Base-by-base conservation (phyloP, 371 early-diverging fungal species). In the Gilbertella persicaria region DNA sequence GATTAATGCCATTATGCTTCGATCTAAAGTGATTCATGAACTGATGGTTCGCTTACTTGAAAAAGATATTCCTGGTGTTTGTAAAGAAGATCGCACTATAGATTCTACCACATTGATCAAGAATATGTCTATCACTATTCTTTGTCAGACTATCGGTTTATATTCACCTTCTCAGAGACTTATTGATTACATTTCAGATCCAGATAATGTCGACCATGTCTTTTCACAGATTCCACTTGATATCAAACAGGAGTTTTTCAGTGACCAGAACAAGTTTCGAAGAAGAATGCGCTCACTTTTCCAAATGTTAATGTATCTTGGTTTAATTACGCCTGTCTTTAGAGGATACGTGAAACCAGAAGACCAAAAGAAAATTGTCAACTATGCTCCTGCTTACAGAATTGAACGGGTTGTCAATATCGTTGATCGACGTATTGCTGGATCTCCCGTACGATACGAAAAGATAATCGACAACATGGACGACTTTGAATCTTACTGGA, bases 21-120 rank as follows among this genome's bases (percentile, higher is more conserved):
- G 83, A 6, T 51, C 64, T 23, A 67, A 69, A 36, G 19, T 56
- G 0, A n/a, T 84, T 2, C 76, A 82, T 40, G 64, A 76, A 26
- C 63, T 67, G 53, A 16, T 83, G 13, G 39, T 67, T 13, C 45
- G 33, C 3, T 19, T 75, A 1, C 19, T 73, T 1, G 17, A 13
- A 14, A 10, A 2, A 14, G 24, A 59, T 10, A 26, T 40, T 12
- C 37, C 46, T 14, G 67, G 63, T 24, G 50, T 58, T 2, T 41
- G 59, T 24, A 53, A 45, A n/a, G 59, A 61, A 25, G 37, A 46
- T 0, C 53, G 57, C 0, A 47, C 23, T 0, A 53, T 74, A 6
- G 26, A 36, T 3, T 19, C 60, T 9, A 19, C 17, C 1, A 30
- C 45, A 2, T 36, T 75, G 5, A 37, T 64, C 10, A 36, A 29